Evolutionary conservation across 805 yeast species (phyloP).

Genomic region (Metschnikowia amazonensis): DNA sequence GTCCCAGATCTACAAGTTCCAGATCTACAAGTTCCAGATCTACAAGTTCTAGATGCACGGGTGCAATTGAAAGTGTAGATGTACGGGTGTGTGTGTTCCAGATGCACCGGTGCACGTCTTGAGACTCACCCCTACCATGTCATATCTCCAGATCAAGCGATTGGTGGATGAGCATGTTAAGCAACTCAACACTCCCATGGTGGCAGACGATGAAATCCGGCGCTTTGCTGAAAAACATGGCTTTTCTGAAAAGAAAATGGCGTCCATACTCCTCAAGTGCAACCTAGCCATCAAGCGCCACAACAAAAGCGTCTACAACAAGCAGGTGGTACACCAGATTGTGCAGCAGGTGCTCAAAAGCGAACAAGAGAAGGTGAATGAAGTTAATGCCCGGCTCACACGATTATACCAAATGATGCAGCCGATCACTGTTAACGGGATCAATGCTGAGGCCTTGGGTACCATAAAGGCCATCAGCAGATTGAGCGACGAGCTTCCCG

Average conservation of each 20-base stretch:
- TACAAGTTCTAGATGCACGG: too few species aligned
- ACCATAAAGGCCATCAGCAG: constrained; percentile 8
- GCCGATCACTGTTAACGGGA: constrained; percentile 21
- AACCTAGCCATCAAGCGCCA: constrained; percentile 26
- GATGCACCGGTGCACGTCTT: background rate
- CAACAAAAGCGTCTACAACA: constrained; percentile 24
- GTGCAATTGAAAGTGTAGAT: too few species aligned
- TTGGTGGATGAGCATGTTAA: constrained; percentile 33
- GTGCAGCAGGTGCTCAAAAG: constrained; percentile 34
- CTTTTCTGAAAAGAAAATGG: constrained; percentile 14
- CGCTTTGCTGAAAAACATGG: constrained; percentile 11
- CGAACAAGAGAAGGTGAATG: constrained; percentile 27
- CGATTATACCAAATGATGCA: constrained; percentile 20
- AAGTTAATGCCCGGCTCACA: constrained; percentile 27
- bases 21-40: too few species aligned
- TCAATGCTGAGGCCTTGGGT: background rate
- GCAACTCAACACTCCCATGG: constrained; percentile 27
- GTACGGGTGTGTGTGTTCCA: too few species aligned
- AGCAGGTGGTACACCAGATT: constrained; percentile 34
- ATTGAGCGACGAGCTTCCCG: constrained; percentile 32
- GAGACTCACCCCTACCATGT: too few species aligned
- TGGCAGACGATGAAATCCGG: constrained; percentile 18
- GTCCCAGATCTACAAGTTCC: too few species aligned
- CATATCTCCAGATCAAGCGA: constrained; percentile 29
- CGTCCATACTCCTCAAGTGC: constrained; percentile 22